phyloP scores from a whole-genome alignment of 495 filamentous ascomycete species.

The Penicillium antarcticum region DNA sequence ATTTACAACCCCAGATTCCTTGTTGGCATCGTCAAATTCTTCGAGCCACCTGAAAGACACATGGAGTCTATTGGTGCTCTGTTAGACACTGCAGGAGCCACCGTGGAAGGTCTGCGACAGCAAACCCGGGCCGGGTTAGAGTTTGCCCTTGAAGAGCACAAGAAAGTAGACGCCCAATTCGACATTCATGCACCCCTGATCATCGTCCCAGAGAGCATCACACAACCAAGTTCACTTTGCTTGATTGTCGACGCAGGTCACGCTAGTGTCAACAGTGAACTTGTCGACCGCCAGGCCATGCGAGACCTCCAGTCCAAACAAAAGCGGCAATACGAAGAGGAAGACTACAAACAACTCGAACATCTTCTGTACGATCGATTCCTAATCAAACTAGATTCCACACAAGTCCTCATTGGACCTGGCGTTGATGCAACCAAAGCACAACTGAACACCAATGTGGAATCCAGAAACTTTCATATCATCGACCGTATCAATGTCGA shows the following conservation, averaged over 20 bases:
- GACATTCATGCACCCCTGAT: constrained; percentile 95
- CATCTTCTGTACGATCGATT: constrained; percentile 96
- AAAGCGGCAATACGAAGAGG: constrained; percentile 78
- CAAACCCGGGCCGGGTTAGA: constrained; percentile 94
- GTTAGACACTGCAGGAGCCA: constrained; percentile 91
- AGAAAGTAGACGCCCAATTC: constrained; percentile 92
- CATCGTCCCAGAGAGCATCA: constrained; percentile 92
- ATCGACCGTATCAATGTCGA: constrained; percentile 97
- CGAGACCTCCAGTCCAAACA: constrained; percentile 89
- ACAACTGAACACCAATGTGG: constrained; percentile 70
- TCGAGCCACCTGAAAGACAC: constrained; percentile 90
- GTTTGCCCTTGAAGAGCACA: constrained; percentile 95
- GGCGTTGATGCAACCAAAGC: constrained; percentile 84
- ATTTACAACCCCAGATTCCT: constrained; percentile 94
- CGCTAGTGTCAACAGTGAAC: constrained; percentile 85
- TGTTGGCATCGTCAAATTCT: constrained; percentile 86
- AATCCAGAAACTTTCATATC: constrained; percentile 75
- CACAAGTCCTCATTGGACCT: constrained; percentile 93
- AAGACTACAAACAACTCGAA: constrained; percentile 83
- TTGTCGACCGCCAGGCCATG: constrained; percentile 86
- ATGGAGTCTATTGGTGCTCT: constrained; percentile 97
- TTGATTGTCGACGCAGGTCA: constrained; percentile 96
- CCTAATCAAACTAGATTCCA: constrained; percentile 83
- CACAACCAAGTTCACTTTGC: constrained; percentile 72
- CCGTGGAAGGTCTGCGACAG: constrained; percentile 88